Percentiles rank a stretch among this genome's conserved stretches.
Conservation (phyloP, 345 rosid species). For the Fremontodendron californicum region DNA sequence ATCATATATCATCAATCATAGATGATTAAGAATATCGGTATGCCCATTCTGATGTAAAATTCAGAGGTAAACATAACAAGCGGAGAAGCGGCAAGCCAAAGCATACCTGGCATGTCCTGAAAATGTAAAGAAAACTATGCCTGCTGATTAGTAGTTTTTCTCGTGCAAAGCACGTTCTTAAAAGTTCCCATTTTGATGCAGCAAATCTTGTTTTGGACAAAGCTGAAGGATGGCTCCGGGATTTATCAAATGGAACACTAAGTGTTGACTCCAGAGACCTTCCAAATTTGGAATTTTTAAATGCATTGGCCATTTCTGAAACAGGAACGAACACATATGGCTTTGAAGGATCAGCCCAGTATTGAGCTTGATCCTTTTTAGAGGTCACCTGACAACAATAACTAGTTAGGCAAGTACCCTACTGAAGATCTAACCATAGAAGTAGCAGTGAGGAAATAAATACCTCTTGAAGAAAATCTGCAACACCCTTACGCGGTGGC, state of each 20-base stretch:
- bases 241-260: conserved; percentile 46
- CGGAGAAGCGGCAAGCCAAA: conserved; percentile 4
- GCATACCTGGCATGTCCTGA: conserved; percentile 75
- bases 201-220: conserved; percentile 65
- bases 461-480: conserved; percentile 99
- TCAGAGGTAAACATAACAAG: not conserved
- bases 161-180: conserved; percentile 58
- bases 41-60: not conserved
- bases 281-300: conserved; percentile 59
- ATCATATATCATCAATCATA: not conserved
- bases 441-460: not conserved
- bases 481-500: conserved; percentile 81
- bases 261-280: conserved; percentile 44
- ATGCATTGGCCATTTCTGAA: conserved; percentile 70
- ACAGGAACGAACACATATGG: conserved; percentile 60
- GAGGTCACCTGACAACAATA: conserved; percentile 68
- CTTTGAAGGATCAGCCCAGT: conserved; percentile 80
- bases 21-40: not conserved
- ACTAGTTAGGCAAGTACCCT: conserved; percentile 7
- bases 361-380: conserved; percentile 90
- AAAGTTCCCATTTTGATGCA: conserved; percentile 67
- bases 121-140: conserved; percentile 70
- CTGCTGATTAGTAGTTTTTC: conserved; percentile 63
- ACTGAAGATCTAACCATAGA: conserved; percentile 9
- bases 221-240: conserved; percentile 53